phyloP scores from a whole-genome alignment of 2,329 filamentous ascomycete genomes.

The Periconia sp. region DNA sequence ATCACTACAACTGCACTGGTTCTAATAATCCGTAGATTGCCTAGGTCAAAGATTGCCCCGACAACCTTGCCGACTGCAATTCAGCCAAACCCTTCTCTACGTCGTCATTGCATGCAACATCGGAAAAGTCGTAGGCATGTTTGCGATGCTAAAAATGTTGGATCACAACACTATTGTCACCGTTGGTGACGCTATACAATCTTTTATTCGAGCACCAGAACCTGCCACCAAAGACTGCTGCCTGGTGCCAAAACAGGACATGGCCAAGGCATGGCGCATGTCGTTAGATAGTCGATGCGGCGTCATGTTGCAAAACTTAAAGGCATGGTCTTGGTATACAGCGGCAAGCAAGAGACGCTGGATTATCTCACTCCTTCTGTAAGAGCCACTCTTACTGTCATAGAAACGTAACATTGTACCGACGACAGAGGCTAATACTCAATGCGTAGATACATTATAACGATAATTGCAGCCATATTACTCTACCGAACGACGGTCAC shows the following conservation, averaged over 20 bases:
- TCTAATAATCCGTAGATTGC: too few relatives aligned
- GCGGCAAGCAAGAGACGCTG: not conserved
- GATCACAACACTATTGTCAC: constrained; percentile 1
- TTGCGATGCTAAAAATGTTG: not conserved
- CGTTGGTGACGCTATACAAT: constrained; percentile 3
- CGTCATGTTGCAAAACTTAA: not conserved
- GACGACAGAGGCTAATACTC: too few relatives aligned
- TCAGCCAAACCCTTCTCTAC: constrained; percentile 14
- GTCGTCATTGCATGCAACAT: constrained; percentile 3
- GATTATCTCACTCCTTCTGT: too few relatives aligned
- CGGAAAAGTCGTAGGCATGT: not conserved
- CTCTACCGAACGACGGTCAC: too few relatives aligned
- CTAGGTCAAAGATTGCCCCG: constrained; percentile 6
- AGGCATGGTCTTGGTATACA: not conserved
- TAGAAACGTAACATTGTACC: too few relatives aligned
- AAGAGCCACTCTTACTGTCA: too few relatives aligned
- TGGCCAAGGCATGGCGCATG: not conserved
- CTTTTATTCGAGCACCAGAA: not conserved
- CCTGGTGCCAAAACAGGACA: constrained; percentile 4
- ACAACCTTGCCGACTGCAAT: constrained; percentile 11
- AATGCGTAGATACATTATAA: too few relatives aligned
- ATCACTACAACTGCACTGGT: too few relatives aligned
- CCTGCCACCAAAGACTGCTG: constrained; percentile 15
- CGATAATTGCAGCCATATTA: too few relatives aligned
- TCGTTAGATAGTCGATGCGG: too few relatives aligned